Base-by-base conservation (phyloP, 768 basidiomycete species). In the Pleurotus tuoliensis region DNA sequence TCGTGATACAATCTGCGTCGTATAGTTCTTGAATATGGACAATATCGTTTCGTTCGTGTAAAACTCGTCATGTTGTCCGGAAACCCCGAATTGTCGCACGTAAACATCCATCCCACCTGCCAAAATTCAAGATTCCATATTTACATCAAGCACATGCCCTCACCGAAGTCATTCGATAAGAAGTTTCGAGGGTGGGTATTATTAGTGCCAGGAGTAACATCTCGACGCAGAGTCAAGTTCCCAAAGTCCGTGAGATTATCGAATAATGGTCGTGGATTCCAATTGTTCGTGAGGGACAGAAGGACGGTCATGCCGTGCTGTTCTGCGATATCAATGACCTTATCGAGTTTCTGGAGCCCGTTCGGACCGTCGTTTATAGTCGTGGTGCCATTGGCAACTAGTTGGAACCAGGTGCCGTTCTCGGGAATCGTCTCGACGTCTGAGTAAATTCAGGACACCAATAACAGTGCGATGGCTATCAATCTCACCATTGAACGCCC, bases 31-130 rank as follows among this genome's bases (percentile, higher is more conserved):
- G 67, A 86, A 88, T 5, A 77, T 67, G 2, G 70, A 61, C 39
- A 83, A 69, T 27, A 86, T 68, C 11, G 71, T 76, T 45, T 74
- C 64, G 58, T 86, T 73, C 11, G 73, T 74, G 67, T 80, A 88
- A 64, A 88, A 88, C 47, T 81, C 73, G 57, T 85, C 84, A 64
- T 88, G 86, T 18, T 66, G 58, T 39, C 67, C 73, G 63, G 56
- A 59, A n/a, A 63, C 66, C 8, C 69, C 71, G 54, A 76, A 80
- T 66, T 73, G 72, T 60, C 81, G 77, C 51, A 87, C 81, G 64
- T 87, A 88, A 12, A 75, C 66, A 65, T 88, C 86, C 82, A 86
- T 85, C 34, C 85, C 84, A 47, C 84, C 84, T 84, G 54, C 57
- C 39, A 27, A 15, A 16, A 11, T 8, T 16, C 51, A 6, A 47